Conservation (phyloP, 2,329 filamentous ascomycete species). For the Clarireedia monteithiana region DNA sequence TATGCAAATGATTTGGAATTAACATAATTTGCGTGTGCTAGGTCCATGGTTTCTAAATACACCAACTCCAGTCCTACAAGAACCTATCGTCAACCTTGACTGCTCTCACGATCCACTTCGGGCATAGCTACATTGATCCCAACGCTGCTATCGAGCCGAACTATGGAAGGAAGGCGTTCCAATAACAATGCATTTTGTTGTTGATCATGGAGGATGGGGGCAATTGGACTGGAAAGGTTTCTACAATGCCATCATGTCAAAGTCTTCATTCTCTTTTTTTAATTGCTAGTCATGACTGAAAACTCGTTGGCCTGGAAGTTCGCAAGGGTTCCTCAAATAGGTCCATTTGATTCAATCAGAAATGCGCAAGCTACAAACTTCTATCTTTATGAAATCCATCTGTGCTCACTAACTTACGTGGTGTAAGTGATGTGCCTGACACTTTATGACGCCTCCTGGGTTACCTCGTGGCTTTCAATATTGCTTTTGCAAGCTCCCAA, state of each 20-base stretch:
- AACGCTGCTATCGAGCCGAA: background rate
- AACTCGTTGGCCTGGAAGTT: constrained; percentile 1
- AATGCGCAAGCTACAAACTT: background rate
- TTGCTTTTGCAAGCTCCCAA: constrained; percentile 22
- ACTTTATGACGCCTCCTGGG: background rate
- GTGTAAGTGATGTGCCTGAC: too few relatives aligned
- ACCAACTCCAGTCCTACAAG: background rate
- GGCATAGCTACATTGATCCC: background rate
- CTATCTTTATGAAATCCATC: background rate
- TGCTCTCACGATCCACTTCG: background rate
- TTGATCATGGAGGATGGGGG: background rate
- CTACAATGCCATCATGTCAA: constrained; percentile 2
- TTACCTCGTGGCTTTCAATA: background rate
- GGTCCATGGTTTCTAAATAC: constrained; percentile 56
- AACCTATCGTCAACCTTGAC: background rate
- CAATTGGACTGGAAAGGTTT: background rate
- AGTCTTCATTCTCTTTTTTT: constrained; percentile 4
- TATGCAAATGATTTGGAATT: background rate
- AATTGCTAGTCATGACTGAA: constrained; percentile 1
- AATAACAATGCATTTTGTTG: constrained; percentile 21
- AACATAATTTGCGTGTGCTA: constrained; percentile 17
- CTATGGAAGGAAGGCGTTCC: constrained; percentile 30
- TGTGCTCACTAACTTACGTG: too few relatives aligned
- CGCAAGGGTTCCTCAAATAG: background rate
- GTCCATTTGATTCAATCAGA: background rate